Base-by-base conservation (phyloP, 2,329 filamentous ascomycete species). In the Paecilomyces sp. region DNA sequence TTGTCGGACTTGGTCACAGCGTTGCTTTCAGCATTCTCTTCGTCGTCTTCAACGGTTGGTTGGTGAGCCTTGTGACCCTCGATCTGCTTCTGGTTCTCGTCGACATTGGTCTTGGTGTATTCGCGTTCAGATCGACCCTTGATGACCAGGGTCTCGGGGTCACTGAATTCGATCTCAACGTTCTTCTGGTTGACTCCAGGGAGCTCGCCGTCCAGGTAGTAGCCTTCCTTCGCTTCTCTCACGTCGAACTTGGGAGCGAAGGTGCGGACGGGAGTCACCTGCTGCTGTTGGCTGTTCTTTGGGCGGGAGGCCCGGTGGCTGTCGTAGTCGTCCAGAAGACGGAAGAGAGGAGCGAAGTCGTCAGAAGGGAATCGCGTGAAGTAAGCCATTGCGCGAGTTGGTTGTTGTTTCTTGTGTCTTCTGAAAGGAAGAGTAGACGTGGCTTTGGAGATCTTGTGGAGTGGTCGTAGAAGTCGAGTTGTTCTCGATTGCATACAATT, bases 31-130 rank as follows among this genome's bases (percentile, higher is more conserved):
- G 62, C 62, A 18, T 63, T 68, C 55, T 74, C 74, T 30, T 72
- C 68, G 54, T 82, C 82, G 47, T 85, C 83, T 66, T 86, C 83
- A 52, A 85, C 83, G 7, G 77, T 80, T 0, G 83, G 75, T 62
- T 81, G 74, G 57, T 72, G 73, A 50, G 67, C 68, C 33, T 68
- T 72, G n/a, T 63, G 60, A 6, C 57, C 60, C 31, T 67, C 65
- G 36, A 57, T 57, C 6, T 60, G 57, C 22, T 66, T 60, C 28
- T 68, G 61, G 6, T 60, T 56, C n/a, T 66, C 60, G 56, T 67
- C 58, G 53, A 60, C 57, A 41, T 64, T 67, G 53, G 56, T 64
- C 51, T 62, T 60, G 55, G 62, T 59, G 60, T 74, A 74, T 36
- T 71, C 66, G 24, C 72, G 72, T 60, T 76, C 72, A 6, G 70